Conservation (phyloP, 2,329 filamentous ascomycete species). For the Sporothrix brasiliensis region DNA sequence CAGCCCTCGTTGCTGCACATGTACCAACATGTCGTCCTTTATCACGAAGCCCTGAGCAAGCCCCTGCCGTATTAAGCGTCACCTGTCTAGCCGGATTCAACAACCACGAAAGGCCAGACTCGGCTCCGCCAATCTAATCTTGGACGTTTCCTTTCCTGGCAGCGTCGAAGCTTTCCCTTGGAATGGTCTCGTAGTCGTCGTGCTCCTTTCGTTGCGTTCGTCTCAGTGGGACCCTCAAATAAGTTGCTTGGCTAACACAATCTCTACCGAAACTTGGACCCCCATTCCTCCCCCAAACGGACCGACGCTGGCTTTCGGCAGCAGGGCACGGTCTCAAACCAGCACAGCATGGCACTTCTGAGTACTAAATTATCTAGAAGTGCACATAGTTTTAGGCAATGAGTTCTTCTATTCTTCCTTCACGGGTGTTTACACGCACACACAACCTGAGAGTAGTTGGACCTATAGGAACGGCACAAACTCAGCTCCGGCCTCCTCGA, state of each 20-base stretch:
- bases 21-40: not conserved
- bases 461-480: conserved; percentile 7
- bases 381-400: too few relatives aligned
- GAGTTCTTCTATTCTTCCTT: not conserved
- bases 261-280: not conserved
- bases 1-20: not conserved
- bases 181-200: not conserved
- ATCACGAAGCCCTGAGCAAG: not conserved
- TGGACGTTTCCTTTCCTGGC: not conserved
- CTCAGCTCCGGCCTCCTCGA: not conserved
- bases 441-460: not conserved
- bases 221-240: not conserved
- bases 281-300: conserved; percentile 3
- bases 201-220: not conserved
- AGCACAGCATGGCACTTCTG: not conserved
- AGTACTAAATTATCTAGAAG: too few relatives aligned
- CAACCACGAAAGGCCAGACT: not conserved
- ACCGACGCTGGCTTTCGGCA: not conserved
- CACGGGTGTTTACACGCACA: not conserved
- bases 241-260: conserved; percentile 3
- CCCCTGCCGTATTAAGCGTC: not conserved
- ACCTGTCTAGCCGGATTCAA: conserved; percentile 1
- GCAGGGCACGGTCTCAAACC: not conserved
- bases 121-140: conserved; percentile 22
- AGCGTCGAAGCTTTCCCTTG: not conserved